phyloP scores from a whole-genome alignment of 106 monocot genomes.

The Dendrobium officinale region DNA sequence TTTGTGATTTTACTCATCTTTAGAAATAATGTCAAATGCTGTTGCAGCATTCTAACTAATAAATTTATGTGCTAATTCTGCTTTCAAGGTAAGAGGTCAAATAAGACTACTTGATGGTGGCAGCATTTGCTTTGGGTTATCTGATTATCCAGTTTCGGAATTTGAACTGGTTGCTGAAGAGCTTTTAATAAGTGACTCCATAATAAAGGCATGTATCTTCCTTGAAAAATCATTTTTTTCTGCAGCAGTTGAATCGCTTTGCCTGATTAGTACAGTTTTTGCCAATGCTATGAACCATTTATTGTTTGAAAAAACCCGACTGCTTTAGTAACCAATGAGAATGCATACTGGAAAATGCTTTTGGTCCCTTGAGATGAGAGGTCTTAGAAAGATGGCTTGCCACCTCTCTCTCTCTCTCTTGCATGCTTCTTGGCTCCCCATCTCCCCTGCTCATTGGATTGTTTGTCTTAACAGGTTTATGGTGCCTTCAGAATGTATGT shows the following conservation, averaged over 20 bases:
- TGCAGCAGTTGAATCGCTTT: neutral
- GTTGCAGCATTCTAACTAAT: slow-evolving; percentile 3
- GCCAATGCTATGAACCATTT: neutral
- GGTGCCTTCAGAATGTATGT: slow-evolving; percentile 94
- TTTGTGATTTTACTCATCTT: neutral
- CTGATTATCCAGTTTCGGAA: slow-evolving; percentile 82
- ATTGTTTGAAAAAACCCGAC: neutral
- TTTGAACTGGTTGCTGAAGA: slow-evolving; percentile 98
- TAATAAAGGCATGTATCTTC: slow-evolving; percentile 57
- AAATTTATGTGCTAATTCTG: slow-evolving; percentile 7
- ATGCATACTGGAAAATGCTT: too few species aligned
- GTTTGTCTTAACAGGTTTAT: slow-evolving; percentile 58
- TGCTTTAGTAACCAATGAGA: neutral
- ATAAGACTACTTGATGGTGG: slow-evolving; percentile 72
- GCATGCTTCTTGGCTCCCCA: neutral
- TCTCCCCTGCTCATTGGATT: neutral
- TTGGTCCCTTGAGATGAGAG: too few species aligned
- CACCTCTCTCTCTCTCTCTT: neutral
- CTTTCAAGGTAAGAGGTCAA: slow-evolving; percentile 86
- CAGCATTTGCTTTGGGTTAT: slow-evolving; percentile 84
- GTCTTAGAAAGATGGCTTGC: neutral
- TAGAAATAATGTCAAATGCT: neutral
- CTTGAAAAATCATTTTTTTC: neutral
- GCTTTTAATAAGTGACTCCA: slow-evolving; percentile 85
- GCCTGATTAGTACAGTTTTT: neutral